Base-by-base conservation (phyloP, 352 stramenopile species). In the Pythium plurisporium region DNA sequence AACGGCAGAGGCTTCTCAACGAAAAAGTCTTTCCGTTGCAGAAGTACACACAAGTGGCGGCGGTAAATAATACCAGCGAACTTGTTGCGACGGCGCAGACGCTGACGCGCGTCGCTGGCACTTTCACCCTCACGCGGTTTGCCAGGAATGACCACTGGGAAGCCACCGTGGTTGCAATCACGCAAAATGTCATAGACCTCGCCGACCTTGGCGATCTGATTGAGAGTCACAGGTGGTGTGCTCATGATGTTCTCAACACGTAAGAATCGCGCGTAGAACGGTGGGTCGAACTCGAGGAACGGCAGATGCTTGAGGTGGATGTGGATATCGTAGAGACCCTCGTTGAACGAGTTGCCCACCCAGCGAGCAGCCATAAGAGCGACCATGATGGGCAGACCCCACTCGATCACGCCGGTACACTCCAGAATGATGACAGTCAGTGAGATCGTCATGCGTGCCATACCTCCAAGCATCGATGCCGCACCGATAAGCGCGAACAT, bases 381-480 rank as follows among this genome's bases (percentile, higher is more conserved):
- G 37, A 99, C 76, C 97, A 99, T 99, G 37, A 99, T 92, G 10
- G 96, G 96, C 17, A 99, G 78, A 51, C 97, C 91, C 79, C 98
- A 99, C 69, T 99, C 91, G 58, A 99, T 97, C 65, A 99, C 96
- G 27, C 96, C 96, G n/a, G 97, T 99, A 45, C 94, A 97, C 68
- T 99, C 96, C 17, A 99, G 76, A 42, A 99, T 90, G 56, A 99
- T 99, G 33, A 99, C 97, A 0, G 95, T 99, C 3, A 99, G 75
- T 10, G 89, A 98, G 45, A 99, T 99, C 5, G 96, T 99, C 96
- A 99, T 99, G 14, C 97, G 82, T 15, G 95, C 88, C 86, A 99
- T 98, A 14, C 97, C 82, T 27, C 96, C 96, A 20, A 99, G 83
- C 55, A 99, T 96, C 40, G 83, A 96, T 1, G 94, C 96, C 9